Conservation (phyloP, 768 basidiomycete genomes). For the Hygrophoropsis aurantiaca region DNA sequence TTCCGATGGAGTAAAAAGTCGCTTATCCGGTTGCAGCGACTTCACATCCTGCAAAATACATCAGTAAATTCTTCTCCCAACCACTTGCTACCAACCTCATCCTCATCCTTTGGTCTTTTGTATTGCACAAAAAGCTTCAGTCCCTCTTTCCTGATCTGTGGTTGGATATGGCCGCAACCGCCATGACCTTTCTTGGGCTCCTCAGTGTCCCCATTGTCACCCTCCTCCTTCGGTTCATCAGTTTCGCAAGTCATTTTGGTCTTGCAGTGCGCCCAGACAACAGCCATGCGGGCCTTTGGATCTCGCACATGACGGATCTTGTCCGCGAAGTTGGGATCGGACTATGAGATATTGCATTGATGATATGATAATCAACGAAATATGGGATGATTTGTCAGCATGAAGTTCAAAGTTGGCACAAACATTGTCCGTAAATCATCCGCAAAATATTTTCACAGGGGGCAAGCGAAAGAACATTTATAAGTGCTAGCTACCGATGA, state of each 20-base stretch:
- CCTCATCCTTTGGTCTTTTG: constrained; percentile 92
- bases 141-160: constrained; percentile 89
- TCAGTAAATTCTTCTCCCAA: constrained; percentile 2
- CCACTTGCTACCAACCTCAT: constrained; percentile 67
- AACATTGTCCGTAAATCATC: constrained; percentile 19
- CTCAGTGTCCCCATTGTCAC: constrained; percentile 57
- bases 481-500: constrained; percentile 61
- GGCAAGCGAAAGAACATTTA: constrained; percentile 52
- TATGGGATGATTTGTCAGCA: constrained; percentile 60
- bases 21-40: constrained; percentile 78
- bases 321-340: constrained; percentile 80
- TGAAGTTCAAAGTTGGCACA: constrained; percentile 36
- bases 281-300: constrained; percentile 82
- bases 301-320: constrained; percentile 86
- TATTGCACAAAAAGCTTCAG: constrained; percentile 93
- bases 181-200: constrained; percentile 90
- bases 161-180: constrained; percentile 95
- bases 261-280: constrained; percentile 86
- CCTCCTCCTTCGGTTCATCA: constrained; percentile 87
- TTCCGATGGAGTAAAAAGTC: constrained; percentile 79
- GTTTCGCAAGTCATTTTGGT: constrained; percentile 86
- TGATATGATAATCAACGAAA: constrained; percentile 22
- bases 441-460: constrained; percentile 52
- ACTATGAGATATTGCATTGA: constrained; percentile 48
- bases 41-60: constrained; percentile 63